Conservation (phyloP, 768 basidiomycete genomes). For the Russula foetens region DNA sequence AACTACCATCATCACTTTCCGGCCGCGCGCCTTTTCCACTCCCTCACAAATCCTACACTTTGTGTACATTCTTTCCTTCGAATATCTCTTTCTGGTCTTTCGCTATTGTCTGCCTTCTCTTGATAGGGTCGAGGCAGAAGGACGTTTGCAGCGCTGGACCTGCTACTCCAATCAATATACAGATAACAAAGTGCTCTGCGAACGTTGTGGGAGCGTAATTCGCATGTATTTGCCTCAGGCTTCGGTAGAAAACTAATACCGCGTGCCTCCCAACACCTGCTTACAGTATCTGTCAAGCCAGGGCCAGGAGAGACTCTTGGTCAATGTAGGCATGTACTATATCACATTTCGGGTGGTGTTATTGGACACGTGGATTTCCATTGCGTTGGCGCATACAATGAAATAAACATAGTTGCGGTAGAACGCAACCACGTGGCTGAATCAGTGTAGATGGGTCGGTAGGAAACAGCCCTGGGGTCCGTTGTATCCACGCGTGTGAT, state of each 20-base stretch:
- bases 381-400: too few species aligned
- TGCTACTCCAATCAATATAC: neutral
- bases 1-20: neutral
- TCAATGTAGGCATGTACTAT: too few species aligned
- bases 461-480: neutral
- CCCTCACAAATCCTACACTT: neutral
- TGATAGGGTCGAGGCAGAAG: neutral
- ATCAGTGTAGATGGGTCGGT: neutral
- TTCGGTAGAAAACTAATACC: neutral
- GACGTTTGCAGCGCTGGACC: constrained; percentile 14
- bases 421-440: neutral
- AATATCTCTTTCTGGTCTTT: neutral
- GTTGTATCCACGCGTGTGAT: neutral
- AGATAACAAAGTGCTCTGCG: neutral
- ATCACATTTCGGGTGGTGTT: too few species aligned
- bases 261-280: too few species aligned
- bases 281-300: too few species aligned
- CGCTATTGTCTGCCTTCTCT: neutral
- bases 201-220: neutral
- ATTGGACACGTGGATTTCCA: too few species aligned
- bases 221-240: neutral
- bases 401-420: too few species aligned
- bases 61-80: constrained; percentile 1
- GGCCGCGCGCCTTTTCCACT: neutral
- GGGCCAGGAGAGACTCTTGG: too few species aligned